phyloP scores from a whole-genome alignment of 768 basidiomycete genomes.

The Rhizopogon vinicolor region DNA sequence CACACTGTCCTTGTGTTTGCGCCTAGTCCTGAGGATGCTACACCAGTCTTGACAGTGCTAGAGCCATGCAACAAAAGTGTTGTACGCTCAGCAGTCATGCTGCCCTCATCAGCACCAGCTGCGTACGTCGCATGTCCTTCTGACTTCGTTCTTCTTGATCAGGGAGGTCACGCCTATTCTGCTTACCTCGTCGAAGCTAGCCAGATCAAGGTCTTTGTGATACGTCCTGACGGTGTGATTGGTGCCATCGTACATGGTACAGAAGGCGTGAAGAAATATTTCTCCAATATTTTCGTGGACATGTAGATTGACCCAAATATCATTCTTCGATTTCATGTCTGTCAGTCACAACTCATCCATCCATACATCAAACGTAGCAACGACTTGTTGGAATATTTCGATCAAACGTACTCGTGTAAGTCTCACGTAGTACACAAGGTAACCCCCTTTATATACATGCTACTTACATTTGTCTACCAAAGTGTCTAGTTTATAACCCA shows the following conservation, averaged over 20 bases:
- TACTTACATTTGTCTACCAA: too few relatives aligned
- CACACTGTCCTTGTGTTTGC: slow-evolving; percentile 29
- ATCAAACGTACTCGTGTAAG: too few relatives aligned
- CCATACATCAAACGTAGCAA: too few relatives aligned
- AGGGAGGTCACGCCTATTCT: slow-evolving; percentile 32
- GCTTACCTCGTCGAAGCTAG: slow-evolving; percentile 31
- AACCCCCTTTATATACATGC: too few relatives aligned
- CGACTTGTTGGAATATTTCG: too few relatives aligned
- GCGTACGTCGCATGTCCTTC: not conserved
- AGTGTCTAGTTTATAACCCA: too few relatives aligned
- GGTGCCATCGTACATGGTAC: slow-evolving; percentile 29
- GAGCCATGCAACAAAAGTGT: not conserved
- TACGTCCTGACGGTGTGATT: slow-evolving; percentile 20
- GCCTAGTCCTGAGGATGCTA: slow-evolving; percentile 4
- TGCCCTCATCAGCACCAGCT: slow-evolving; percentile 3
- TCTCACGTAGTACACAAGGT: too few relatives aligned
- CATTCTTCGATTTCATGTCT: too few relatives aligned
- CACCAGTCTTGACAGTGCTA: slow-evolving; percentile 5
- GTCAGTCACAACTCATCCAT: too few relatives aligned
- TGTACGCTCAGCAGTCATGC: slow-evolving; percentile 10
- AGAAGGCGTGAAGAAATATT: slow-evolving; percentile 7
- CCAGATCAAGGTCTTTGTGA: slow-evolving; percentile 30
- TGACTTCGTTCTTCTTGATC: slow-evolving; percentile 32
- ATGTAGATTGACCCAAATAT: too few relatives aligned
- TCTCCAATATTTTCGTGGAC: slow-evolving; percentile 8